phyloP scores from a whole-genome alignment of 1,284 basidiomycete species.

The Heliocybe sulcata region DNA sequence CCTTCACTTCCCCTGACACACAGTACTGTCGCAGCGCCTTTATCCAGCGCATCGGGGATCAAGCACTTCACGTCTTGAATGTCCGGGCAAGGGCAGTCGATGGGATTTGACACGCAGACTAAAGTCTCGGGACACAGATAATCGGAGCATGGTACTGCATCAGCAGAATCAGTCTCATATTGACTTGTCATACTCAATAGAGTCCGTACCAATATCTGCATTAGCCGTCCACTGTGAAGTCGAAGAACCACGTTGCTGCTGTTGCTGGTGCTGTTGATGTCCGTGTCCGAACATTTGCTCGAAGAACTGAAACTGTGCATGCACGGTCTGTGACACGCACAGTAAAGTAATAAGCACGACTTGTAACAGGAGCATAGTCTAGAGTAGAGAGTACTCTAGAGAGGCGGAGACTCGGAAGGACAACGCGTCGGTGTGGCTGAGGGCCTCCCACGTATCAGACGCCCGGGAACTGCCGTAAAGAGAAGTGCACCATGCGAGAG shows the following conservation, averaged over 20 bases:
- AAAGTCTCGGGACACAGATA: conserved; percentile 34
- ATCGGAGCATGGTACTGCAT: conserved; percentile 15
- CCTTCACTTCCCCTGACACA: conserved; percentile 30
- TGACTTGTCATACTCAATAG: neutral
- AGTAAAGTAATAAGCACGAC: neutral
- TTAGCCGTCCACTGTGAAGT: conserved; percentile 56
- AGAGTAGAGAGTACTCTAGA: neutral
- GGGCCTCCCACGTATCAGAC: neutral
- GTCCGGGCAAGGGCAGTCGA: conserved; percentile 35
- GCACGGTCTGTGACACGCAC: conserved; percentile 14
- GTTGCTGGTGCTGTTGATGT: conserved; percentile 40
- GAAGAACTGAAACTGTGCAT: conserved; percentile 59
- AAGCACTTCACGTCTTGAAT: conserved; percentile 35
- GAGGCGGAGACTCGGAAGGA: neutral
- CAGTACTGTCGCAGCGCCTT: conserved; percentile 26
- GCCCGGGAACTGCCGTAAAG: neutral
- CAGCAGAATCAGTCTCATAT: neutral
- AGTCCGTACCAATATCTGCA: conserved; percentile 31
- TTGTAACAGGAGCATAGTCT: neutral
- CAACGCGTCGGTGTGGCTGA: neutral
- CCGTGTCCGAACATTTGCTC: conserved; percentile 50
- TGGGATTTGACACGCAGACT: conserved; percentile 28
- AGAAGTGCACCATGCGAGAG: neutral
- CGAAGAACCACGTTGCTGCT: conserved; percentile 38
- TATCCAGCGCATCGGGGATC: conserved; percentile 27